These are phyloP conservation scores for Halophytophthora batemanensis DNA, from an alignment of 352 stramenopile species.

Conservation along the genomic window DNA sequence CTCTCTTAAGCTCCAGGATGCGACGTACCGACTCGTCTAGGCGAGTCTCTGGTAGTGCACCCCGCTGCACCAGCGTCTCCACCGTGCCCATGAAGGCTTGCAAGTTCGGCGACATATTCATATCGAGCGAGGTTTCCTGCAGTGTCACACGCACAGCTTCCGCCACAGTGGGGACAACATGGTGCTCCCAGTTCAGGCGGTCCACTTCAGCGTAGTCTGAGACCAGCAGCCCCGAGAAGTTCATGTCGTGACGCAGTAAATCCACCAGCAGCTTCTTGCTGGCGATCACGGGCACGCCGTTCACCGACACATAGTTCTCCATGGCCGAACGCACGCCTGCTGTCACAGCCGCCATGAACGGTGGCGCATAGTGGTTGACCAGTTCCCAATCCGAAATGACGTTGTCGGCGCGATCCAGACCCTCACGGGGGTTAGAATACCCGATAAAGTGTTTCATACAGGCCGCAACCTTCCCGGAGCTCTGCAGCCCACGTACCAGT, in stretches of 20 bases:
- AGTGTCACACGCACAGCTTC: constrained; percentile 76
- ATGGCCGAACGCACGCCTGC: constrained; percentile 86
- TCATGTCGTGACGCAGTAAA: constrained; percentile 84
- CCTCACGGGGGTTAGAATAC: constrained; percentile 66
- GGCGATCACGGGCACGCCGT: constrained; percentile 83
- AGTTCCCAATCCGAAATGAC: constrained; percentile 65
- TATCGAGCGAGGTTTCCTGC: constrained; percentile 87
- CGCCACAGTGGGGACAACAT: constrained; percentile 50
- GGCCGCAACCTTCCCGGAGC: constrained; percentile 51
- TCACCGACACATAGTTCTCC: constrained; percentile 90
- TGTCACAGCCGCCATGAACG: constrained; percentile 68
- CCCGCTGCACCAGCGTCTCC: constrained; percentile 43
- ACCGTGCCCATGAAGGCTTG: constrained; percentile 49
- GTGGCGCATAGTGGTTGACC: constrained; percentile 68
- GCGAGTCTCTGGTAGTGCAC: constrained; percentile 39
- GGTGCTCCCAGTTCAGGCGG: constrained; percentile 83
- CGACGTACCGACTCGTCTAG: constrained; percentile 62
- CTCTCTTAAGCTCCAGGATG: constrained; percentile 57
- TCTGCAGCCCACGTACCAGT: constrained; percentile 84
- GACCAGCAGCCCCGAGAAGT: constrained; percentile 88
- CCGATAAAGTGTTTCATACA: constrained; percentile 91
- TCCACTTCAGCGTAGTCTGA: constrained; percentile 92
- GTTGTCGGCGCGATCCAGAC: constrained; percentile 73
- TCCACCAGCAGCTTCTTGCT: constrained; percentile 75
- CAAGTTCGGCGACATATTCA: constrained; percentile 85